Base-by-base conservation (phyloP, 2,329 filamentous ascomycete species). In the Aspergillus oerlinghausenensis region DNA sequence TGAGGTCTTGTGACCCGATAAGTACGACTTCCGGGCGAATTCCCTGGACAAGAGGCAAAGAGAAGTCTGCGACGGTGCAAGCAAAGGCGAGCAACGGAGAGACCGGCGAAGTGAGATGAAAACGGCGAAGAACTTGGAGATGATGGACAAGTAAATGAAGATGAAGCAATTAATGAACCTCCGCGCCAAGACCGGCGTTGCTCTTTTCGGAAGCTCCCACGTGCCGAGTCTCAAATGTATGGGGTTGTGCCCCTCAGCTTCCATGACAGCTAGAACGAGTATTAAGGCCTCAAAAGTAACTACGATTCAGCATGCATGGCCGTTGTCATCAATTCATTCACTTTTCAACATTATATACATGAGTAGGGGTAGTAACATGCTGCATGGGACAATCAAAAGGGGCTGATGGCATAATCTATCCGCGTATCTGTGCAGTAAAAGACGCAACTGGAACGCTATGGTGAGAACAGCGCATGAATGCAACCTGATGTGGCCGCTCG, bases 121-220 rank as follows among this genome's bases (percentile, higher is more conserved):
- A 23, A 11, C 2, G n/a, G 40, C 40, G 40, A 7, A 14, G 21
- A 23, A 14, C 42, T 23, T 21, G 43, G 3, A 25, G 43, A 7
- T 25, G 23, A 3, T 23, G n/a, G 43, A 47, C 43, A n/a, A 47
- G 43, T 23, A 25, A 23, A 25, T 47, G 43, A 23, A 47, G 43
- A 47, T 47, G 43, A 47, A 47, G 43, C 43, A 11, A 26, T 47
- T n/a, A 14, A 10, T 23, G 43, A 47, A 47, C 28, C 25, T 50
- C 48, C 48, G 48, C 48, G 51, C 51, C 51, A 52, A 52, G 51
- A 32, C 51, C 42, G 3, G n/a, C 21, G 28, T 52, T 26, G 51
- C 50, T 42, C 35, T 42, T 52, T 52, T 52, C 29, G 50, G 50
- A 17, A 52, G n/a, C n/a, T 25, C 19, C 51, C 51, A 52, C 43